Base-by-base conservation (phyloP, 371 early-diverging fungal genomes). In the Mucor irregularis region DNA sequence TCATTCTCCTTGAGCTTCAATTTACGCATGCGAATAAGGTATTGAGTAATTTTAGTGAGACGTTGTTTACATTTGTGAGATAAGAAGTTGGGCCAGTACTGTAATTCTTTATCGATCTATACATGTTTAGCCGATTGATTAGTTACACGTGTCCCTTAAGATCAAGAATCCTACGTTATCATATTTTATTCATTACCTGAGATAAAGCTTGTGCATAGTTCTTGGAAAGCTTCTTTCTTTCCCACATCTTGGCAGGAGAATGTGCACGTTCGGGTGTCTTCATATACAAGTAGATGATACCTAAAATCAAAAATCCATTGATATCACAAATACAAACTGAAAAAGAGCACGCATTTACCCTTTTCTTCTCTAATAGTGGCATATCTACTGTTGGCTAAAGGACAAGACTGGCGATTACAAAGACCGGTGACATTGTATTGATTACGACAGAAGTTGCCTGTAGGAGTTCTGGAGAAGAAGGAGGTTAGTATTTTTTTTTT, bases 31-130 rank as follows among this genome's bases (percentile, higher is more conserved):
- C 96, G 89, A 66, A 95, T 93, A 44, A 99, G 80, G 68, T 94
- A 96, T 73, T 99, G 97, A 34, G 94, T 96, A 53, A 99, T 90
- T 79, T 96, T 96, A 29, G 99, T 98, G 44, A 97, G 71, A 55
- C 99, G 90, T 68, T 99, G 98, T 74, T 99, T 99, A 82, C 99
- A 99, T 74, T 95, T 97, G 83, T 99, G 96, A 61, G 93, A 84
- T 58, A 90, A 72, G 73, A 92, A 92, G 55, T 85, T 78, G 56
- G 96, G 96, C 96, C 95, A 99, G 78, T 91, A 91, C 45, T 90
- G 71, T 62, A 99, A 78, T 61, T 97, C 91, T 53, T 87, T 84
- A 70, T 99, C 98, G 51, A 99, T 97, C 86, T 91, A 64, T 38
- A 45, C 8, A 29, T 13, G 9, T 2, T 11, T 14, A 0, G 42